Conservation (phyloP, 371 early-diverging fungal genomes). For the Phascolomyces articulosus region DNA sequence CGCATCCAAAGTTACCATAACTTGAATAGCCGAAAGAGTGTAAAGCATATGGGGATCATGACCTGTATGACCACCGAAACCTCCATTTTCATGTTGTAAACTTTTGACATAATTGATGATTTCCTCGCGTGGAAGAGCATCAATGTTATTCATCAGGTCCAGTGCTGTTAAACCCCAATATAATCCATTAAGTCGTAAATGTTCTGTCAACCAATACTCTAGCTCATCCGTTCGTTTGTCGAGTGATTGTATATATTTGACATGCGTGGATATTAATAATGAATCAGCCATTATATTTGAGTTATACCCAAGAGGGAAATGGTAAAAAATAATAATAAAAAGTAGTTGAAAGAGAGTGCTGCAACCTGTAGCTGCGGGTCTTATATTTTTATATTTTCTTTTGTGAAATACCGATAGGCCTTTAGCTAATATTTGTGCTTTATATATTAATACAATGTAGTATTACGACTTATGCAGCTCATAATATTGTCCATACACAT, state of each 20-base stretch:
- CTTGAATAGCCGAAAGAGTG: slow-evolving; percentile 95
- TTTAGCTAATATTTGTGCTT: too few species aligned
- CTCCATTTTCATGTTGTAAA: slow-evolving; percentile 85
- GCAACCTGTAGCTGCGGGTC: too few species aligned
- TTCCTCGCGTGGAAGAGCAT: slow-evolving; percentile 71
- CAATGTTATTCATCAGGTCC: slow-evolving; percentile 69
- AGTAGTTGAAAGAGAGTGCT: too few species aligned
- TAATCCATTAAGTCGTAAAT: slow-evolving; percentile 88
- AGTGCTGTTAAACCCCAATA: slow-evolving; percentile 95
- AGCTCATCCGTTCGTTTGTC: slow-evolving; percentile 82
- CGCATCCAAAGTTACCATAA: slow-evolving; percentile 84
- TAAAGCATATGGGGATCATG: slow-evolving; percentile 94
- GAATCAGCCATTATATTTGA: slow-evolving; percentile 6
- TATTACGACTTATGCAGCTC: too few species aligned
- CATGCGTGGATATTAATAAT: slow-evolving; percentile 61
- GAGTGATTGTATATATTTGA: slow-evolving; percentile 78
- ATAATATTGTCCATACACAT: too few species aligned
- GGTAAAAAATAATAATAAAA: neutral
- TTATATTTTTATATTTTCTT: too few species aligned
- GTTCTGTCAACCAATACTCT: slow-evolving; percentile 94
- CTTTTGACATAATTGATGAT: slow-evolving; percentile 79
- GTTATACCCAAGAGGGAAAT: neutral
- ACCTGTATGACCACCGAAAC: slow-evolving; percentile 88
- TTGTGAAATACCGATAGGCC: too few species aligned
- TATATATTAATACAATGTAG: too few species aligned